Base-by-base conservation (phyloP, 441 rosid genomes). In the Aquilaria agallochum region DNA sequence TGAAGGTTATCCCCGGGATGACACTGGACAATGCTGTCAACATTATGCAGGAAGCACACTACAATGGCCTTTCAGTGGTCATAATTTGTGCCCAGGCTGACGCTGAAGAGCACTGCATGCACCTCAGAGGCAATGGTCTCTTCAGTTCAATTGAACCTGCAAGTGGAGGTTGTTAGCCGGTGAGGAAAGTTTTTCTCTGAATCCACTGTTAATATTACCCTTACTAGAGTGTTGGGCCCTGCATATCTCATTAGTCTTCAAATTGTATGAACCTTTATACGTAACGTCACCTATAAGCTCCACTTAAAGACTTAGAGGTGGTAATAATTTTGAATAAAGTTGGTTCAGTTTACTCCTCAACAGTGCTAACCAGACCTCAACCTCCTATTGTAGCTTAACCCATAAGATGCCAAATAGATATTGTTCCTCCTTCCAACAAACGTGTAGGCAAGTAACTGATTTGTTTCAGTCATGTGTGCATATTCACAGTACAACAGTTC, bases 1-100 rank as follows among this genome's bases (percentile, higher is more conserved):
- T 94, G 97, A 94, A 94, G 70, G 96, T 90, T 7, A 94, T 90
- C 71, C 96, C 95, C 0, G 95, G 96, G n/a, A 94, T 94, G 98
- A 88, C 98, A 4, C 73, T 94, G 9, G 98, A 94, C 79, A 94
- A 77, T 55, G 97, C 98, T 0, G 92, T 88, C 30, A 94, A 94
- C 59, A 87, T 94, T 61, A 94, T 94, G 97, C 97, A 94, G 82
- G 98, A 88, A 80, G 98, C 98, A 34, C 97, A 94, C 69, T 50
- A 76, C 78, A 94, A 90, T 60, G 98, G 97, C 48, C 30, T 90
- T 65, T 78, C 98, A 0, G 98, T 90, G 63, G 97, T 94, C 51
- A 90, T 94, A 42, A 86, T 90, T 36, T 94, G 98, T 60, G 77
- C 92, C 66, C 98, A 94, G 76, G 93, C 89, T 0, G 95, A 94